Conservation (phyloP, 768 basidiomycete species). For the Mycena belliarum region DNA sequence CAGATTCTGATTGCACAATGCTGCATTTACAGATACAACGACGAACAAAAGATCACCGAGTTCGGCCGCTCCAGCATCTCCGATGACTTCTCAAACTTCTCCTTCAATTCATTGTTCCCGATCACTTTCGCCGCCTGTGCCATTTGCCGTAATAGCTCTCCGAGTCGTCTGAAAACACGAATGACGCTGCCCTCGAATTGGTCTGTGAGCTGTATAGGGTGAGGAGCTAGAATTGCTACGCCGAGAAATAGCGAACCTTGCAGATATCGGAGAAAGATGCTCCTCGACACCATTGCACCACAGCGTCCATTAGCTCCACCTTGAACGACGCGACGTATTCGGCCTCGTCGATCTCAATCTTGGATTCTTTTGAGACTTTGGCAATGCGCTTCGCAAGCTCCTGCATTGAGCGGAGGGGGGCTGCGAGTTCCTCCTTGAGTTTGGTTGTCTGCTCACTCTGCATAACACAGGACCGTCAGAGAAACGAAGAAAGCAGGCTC, state of each 20-base stretch:
- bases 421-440: slow-evolving; percentile 91
- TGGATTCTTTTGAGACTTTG: slow-evolving; percentile 94
- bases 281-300: slow-evolving; percentile 97
- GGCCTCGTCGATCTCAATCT: slow-evolving; percentile 85
- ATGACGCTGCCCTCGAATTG: slow-evolving; percentile 97
- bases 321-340: slow-evolving; percentile 97
- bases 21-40: slow-evolving; percentile 64
- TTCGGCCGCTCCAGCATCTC: slow-evolving; percentile 94
- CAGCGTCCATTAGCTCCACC: slow-evolving; percentile 97
- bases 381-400: slow-evolving; percentile 94
- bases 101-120: slow-evolving; percentile 89
- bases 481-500: background rate
- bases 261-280: slow-evolving; percentile 95
- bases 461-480: background rate
- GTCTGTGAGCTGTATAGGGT: slow-evolving; percentile 74
- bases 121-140: slow-evolving; percentile 93
- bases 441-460: slow-evolving; percentile 86
- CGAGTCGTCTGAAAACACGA: slow-evolving; percentile 91
- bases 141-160: slow-evolving; percentile 97
- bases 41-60: slow-evolving; percentile 90
- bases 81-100: slow-evolving; percentile 89
- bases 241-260: slow-evolving; percentile 60
- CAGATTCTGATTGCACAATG: background rate
- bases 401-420: slow-evolving; percentile 92
- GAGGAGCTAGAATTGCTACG: background rate